Evolutionary conservation across 2,329 filamentous ascomycete genomes (phyloP), one percentile per base, ranked within the genome.

Genomic region (Monilinia fructigena): DNA sequence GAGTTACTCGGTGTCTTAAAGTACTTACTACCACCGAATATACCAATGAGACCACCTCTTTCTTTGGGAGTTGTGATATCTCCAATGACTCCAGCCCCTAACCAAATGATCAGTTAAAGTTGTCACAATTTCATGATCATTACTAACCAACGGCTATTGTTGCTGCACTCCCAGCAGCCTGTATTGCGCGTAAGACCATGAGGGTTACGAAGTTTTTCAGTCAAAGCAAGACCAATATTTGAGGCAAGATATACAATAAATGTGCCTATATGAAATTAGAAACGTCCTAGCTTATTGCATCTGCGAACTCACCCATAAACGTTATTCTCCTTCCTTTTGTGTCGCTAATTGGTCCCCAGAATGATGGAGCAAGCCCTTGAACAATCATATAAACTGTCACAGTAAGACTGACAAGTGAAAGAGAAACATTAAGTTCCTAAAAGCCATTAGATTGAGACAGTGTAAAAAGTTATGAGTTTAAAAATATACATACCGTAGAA

Each of bases 371-470:
- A 20, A 84, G 72, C 7, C 80, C 83, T 73, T 85, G 83, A 4
- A 83, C 75, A 60, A 84, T 76, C 73, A 83, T 80, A 69, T 84
- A 85, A 2, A 78, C 74, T 0, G 80, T 82, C 12, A 82, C 77
- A 6, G 79, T 81, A 14, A 82, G 71, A 58, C 76, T 78, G 20
- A 81, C 74, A 26, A 61, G 45, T 38, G 58, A 61, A 38, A 71
- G 48, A 45, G 60, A 63, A 31, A 63, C 52, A 55, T 63, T 55
- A 35, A 63, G 52, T n/a, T 63, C 60, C 60, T 63, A 35, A 18
- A 55, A 6, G 20, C 3, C 16, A 18, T 63, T 55, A 55, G 60
- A 54, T 31, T 50, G 11, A 50, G 4, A 23, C n/a, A 7, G 7
- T 48, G 26, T 23, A 12, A 12, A 45, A 10, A 48, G 18, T 31